Conservation (phyloP, 1,139 yeast genomes). For the Kurtzmaniella quercitrusa region DNA sequence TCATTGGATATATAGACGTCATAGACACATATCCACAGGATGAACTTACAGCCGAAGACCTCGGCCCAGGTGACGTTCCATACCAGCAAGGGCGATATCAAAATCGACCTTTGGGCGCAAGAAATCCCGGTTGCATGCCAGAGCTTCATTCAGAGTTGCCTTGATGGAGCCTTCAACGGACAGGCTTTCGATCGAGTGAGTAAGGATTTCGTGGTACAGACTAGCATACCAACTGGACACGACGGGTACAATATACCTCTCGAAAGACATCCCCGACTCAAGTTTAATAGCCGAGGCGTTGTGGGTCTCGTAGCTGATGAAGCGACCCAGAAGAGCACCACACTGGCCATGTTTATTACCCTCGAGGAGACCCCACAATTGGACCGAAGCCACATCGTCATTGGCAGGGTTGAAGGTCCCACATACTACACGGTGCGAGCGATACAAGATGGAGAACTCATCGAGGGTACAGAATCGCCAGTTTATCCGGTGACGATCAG, state of each 20-base stretch:
- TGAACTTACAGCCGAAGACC: slow-evolving; percentile 49
- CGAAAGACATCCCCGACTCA: slow-evolving; percentile 35
- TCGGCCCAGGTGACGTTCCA: slow-evolving; percentile 53
- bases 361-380: slow-evolving; percentile 42
- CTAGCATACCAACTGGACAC: slow-evolving; percentile 3
- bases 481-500: slow-evolving; percentile 48
- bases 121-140: slow-evolving; percentile 55
- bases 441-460: slow-evolving; percentile 48
- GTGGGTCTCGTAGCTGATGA: slow-evolving; percentile 30
- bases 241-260: slow-evolving; percentile 28
- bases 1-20: no score
- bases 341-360: slow-evolving; percentile 51
- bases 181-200: slow-evolving; percentile 37
- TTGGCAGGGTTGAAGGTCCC: slow-evolving; percentile 64
- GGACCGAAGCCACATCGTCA: slow-evolving; percentile 45
- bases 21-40: not conserved
- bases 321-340: slow-evolving; percentile 36
- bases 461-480: slow-evolving; percentile 35
- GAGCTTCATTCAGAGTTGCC: slow-evolving; percentile 46
- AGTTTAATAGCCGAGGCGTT: slow-evolving; percentile 51
- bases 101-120: slow-evolving; percentile 66
- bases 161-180: slow-evolving; percentile 38
- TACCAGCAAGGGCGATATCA: slow-evolving; percentile 60
- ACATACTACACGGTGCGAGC: slow-evolving; percentile 51
- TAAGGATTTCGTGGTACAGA: slow-evolving; percentile 33